Conservation (phyloP, 768 basidiomycete species). For the Pleurotus tuber-regium region DNA sequence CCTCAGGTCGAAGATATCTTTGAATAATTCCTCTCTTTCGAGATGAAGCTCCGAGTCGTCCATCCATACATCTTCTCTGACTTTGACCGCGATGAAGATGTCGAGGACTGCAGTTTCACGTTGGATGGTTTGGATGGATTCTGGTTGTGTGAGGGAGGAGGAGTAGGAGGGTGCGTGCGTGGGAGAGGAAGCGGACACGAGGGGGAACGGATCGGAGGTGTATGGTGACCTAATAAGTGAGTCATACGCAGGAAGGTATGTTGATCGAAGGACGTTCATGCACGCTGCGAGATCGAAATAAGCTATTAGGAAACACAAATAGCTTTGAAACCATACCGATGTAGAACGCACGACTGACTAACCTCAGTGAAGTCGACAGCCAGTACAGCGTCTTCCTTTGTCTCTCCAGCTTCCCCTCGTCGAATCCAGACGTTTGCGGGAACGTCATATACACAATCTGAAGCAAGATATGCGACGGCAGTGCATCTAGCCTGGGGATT, state of each 20-base stretch:
- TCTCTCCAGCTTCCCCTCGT: slow-evolving; percentile 41
- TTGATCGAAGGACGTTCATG: slow-evolving; percentile 79
- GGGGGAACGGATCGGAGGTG: slow-evolving; percentile 77
- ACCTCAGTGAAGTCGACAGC: slow-evolving; percentile 59
- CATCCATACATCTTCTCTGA: slow-evolving; percentile 73
- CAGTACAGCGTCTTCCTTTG: slow-evolving; percentile 73
- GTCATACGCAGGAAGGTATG: slow-evolving; percentile 66
- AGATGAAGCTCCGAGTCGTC: slow-evolving; percentile 77
- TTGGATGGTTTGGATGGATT: slow-evolving; percentile 45
- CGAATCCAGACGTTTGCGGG: slow-evolving; percentile 37
- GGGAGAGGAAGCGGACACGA: slow-evolving; percentile 24
- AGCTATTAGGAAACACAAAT: slow-evolving; percentile 1
- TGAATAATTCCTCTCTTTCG: slow-evolving; percentile 72
- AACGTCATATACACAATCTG: slow-evolving; percentile 68
- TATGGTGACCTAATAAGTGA: slow-evolving; percentile 65
- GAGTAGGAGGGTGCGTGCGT: slow-evolving; percentile 17
- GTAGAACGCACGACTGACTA: slow-evolving; percentile 67
- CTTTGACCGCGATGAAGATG: slow-evolving; percentile 76
- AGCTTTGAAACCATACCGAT: slow-evolving; percentile 40
- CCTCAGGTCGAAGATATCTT: slow-evolving; percentile 73
- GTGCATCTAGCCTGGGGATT: slow-evolving; percentile 22
- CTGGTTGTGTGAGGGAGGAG: slow-evolving; percentile 19
- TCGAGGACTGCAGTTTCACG: slow-evolving; percentile 77
- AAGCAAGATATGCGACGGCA: slow-evolving; percentile 66
- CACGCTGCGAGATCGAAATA: slow-evolving; percentile 42